Conservation (phyloP, 139 green algal species). For the Zygnema cylindricum region DNA sequence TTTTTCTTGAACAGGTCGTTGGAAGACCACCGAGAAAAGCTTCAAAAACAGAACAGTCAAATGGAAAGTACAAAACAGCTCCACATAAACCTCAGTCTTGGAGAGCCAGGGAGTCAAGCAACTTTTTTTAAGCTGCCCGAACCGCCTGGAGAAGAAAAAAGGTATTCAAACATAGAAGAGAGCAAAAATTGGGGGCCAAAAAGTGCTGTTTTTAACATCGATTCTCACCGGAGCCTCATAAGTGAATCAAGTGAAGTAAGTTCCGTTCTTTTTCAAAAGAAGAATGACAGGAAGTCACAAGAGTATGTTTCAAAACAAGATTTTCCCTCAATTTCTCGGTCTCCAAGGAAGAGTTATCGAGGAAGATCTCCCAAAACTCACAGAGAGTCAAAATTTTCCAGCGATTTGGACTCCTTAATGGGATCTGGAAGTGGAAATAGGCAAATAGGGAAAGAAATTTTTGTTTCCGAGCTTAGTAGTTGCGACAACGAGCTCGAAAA, state of each 20-base stretch:
- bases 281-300: too few relatives aligned
- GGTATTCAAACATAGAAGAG: neutral
- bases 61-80: neutral
- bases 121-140: neutral
- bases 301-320: neutral
- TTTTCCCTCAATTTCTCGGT: neutral
- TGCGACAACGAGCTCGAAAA: neutral
- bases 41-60: too few relatives aligned
- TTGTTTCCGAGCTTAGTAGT: too few relatives aligned
- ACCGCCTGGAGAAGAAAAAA: neutral
- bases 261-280: too few relatives aligned
- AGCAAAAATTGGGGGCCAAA: neutral
- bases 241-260: too few relatives aligned
- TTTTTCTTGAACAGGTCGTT: neutral
- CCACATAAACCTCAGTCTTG: neutral
- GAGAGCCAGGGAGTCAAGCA: neutral
- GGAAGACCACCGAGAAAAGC: neutral
- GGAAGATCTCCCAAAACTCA: too few relatives aligned
- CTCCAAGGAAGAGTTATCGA: too few relatives aligned
- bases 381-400: too few relatives aligned
- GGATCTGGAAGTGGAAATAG: neutral
- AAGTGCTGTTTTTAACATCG: neutral
- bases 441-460: neutral
- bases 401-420: too few relatives aligned
- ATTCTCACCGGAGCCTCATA: too few relatives aligned